Conservation (phyloP, 1,284 basidiomycete species). For the Sanghuangporus sanghuang region DNA sequence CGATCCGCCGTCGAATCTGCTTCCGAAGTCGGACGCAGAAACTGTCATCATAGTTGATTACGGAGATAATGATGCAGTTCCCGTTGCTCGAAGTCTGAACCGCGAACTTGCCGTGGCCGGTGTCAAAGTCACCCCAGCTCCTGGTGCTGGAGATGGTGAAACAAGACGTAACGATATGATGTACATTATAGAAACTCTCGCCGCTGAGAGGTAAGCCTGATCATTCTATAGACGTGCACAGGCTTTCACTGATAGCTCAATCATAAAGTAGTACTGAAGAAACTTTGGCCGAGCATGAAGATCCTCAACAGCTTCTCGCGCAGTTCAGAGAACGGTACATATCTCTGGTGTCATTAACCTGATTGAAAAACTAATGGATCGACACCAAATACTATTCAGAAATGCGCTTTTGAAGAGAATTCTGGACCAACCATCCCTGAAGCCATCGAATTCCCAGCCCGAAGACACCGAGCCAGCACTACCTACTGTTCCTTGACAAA, state of each 20-base stretch:
- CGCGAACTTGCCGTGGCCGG: slow-evolving; percentile 51
- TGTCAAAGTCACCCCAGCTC: slow-evolving; percentile 63
- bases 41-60: slow-evolving; percentile 70
- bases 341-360: neutral
- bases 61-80: slow-evolving; percentile 31
- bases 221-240: neutral
- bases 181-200: slow-evolving; percentile 66
- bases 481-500: neutral
- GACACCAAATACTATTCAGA: neutral
- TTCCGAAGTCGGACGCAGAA: slow-evolving; percentile 54
- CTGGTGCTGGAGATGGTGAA: slow-evolving; percentile 47
- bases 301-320: slow-evolving; percentile 44
- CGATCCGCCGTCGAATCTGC: slow-evolving; percentile 56
- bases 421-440: neutral
- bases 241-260: slow-evolving; percentile 9
- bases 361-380: neutral
- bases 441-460: neutral
- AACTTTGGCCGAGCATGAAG: slow-evolving; percentile 39
- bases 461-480: neutral
- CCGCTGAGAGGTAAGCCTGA: slow-evolving; percentile 21
- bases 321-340: slow-evolving; percentile 63
- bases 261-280: slow-evolving; percentile 25
- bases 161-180: slow-evolving; percentile 54
- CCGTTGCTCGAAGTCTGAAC: slow-evolving; percentile 58
- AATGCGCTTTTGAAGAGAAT: slow-evolving; percentile 8